Percentiles rank a stretch among this genome's conserved stretches.
Evolutionary conservation across 352 stramenopile genomes (phyloP).

Genomic region (Detonula confervacea): DNA sequence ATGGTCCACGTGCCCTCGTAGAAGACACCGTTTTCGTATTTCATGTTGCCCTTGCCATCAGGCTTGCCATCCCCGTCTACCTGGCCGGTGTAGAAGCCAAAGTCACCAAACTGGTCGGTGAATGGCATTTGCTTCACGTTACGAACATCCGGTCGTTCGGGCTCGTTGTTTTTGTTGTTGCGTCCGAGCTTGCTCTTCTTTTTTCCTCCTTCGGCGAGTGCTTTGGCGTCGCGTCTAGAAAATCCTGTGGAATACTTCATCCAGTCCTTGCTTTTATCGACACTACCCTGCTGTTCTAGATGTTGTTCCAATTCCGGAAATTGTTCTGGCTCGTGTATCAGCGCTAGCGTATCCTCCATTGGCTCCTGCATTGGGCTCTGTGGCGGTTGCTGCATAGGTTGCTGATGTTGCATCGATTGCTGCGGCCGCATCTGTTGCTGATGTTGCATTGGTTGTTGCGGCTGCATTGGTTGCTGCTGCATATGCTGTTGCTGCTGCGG

Average conservation of each 20-base stretch:
- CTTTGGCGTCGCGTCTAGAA: background rate
- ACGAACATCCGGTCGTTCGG: conserved; percentile 11
- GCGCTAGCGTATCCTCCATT: no score
- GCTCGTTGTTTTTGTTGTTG: conserved; percentile 5
- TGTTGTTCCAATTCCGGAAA: background rate
- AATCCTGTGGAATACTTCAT: background rate
- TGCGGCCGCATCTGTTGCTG: no score
- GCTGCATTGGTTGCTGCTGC: no score
- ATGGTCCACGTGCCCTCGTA: conserved; percentile 57
- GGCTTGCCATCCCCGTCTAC: conserved; percentile 47
- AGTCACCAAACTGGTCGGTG: conserved; percentile 56
- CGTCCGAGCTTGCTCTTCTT: conserved; percentile 28
- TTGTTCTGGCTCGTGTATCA: background rate
- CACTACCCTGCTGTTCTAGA: background rate
- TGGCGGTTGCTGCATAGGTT: no score
- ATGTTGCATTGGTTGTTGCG: background rate
- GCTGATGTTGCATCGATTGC: no score
- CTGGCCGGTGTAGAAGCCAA: conserved; percentile 49
- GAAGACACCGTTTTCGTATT: conserved; percentile 62
- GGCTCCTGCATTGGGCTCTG: no score
- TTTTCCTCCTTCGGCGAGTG: background rate
- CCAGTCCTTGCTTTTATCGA: background rate
- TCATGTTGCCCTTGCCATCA: conserved; percentile 56
- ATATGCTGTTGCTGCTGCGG: no score
- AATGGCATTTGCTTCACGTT: conserved; percentile 59